These are phyloP conservation scores for Suillus luteus DNA, from an alignment of 768 basidiomycete genomes.

Conservation along the genomic window DNA sequence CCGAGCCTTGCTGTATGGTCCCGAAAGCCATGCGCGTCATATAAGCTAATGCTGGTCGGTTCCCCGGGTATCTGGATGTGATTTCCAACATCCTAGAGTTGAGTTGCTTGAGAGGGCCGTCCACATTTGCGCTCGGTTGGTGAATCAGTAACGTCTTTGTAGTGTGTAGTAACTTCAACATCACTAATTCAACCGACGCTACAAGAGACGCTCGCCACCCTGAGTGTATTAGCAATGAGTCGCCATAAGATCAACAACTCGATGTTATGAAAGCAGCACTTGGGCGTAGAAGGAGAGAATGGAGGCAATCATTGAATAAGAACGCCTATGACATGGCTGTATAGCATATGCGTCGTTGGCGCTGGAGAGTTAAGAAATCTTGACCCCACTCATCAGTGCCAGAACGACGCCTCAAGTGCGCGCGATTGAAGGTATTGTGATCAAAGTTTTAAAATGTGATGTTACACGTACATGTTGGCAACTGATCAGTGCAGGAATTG, in stretches of 20 bases:
- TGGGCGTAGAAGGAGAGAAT: neutral
- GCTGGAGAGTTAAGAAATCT: neutral
- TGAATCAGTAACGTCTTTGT: too few relatives aligned
- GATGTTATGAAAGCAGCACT: neutral
- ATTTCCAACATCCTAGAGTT: too few relatives aligned
- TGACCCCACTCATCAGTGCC: neutral
- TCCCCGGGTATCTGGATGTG: too few relatives aligned
- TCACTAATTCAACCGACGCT: too few relatives aligned
- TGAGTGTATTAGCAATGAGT: neutral
- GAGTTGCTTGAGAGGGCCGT: too few relatives aligned
- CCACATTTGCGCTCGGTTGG: too few relatives aligned
- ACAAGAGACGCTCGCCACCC: too few relatives aligned
- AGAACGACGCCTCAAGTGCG: neutral
- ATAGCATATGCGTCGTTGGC: neutral
- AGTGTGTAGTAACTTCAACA: too few relatives aligned
- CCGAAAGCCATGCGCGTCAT: too few relatives aligned
- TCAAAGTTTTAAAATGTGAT: neutral
- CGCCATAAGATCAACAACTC: neutral
- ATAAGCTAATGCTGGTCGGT: too few relatives aligned
- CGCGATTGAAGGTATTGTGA: neutral
- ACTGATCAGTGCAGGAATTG: neutral
- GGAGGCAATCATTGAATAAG: neutral
- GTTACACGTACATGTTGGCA: neutral
- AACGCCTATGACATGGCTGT: neutral
- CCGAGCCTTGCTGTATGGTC: too few relatives aligned